Percentiles rank a stretch among this genome's conserved stretches.
phyloP scores from a whole-genome alignment of 2,329 filamentous ascomycete genomes.

The Peltaster fructicola region DNA sequence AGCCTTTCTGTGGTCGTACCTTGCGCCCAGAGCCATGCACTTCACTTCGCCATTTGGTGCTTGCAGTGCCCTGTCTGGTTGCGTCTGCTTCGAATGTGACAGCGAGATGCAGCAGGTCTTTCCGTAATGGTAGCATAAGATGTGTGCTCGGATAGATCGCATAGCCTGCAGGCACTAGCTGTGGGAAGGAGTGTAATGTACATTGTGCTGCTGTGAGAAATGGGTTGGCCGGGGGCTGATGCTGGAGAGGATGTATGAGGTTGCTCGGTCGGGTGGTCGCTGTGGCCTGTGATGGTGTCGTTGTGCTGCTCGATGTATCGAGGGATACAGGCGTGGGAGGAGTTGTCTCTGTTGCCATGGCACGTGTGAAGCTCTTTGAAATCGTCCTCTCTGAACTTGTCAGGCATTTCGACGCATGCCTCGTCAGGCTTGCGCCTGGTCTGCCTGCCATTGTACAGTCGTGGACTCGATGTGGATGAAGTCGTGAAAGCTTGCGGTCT shows the following conservation, averaged over 20 bases:
- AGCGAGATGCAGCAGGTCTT: slow-evolving; percentile 82
- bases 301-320: too few species aligned
- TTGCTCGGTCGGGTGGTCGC: too few species aligned
- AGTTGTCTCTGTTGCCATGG: slow-evolving; percentile 39
- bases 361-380: slow-evolving; percentile 33
- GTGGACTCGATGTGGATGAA: too few species aligned
- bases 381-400: too few species aligned
- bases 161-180: slow-evolving; percentile 65
- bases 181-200: slow-evolving; percentile 80
- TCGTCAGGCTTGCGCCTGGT: too few species aligned
- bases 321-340: too few species aligned
- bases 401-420: too few species aligned
- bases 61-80: slow-evolving; percentile 73
- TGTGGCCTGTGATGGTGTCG: too few species aligned
- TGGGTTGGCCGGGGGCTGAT: slow-evolving; percentile 14
- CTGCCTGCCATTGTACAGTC: too few species aligned
- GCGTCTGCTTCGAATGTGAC: slow-evolving; percentile 84
- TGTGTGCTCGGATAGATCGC: slow-evolving; percentile 65
- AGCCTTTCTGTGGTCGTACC: slow-evolving; percentile 72
- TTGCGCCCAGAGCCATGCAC: slow-evolving; percentile 73
- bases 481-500: too few species aligned
- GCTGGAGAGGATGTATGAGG: slow-evolving; percentile 5
- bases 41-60: slow-evolving; percentile 62
- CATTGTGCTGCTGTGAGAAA: slow-evolving; percentile 51
- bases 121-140: slow-evolving; percentile 69